Percentiles rank a stretch among this genome's conserved stretches.
phyloP scores from a whole-genome alignment of 2,329 filamentous ascomycete species.

The Paraphaeosphaeria minitans region DNA sequence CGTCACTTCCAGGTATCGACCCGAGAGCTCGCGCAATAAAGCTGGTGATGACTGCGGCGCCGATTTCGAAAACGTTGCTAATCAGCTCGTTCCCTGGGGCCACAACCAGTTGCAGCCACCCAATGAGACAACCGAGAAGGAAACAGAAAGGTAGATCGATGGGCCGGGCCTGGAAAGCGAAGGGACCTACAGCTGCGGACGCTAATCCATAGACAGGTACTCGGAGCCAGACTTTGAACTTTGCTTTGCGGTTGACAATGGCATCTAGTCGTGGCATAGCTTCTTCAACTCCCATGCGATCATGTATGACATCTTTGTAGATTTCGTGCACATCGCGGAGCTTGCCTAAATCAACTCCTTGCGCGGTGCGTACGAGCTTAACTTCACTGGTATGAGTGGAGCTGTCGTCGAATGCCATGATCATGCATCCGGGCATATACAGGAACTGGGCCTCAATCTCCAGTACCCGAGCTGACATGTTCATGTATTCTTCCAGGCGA shows the following conservation, averaged over 20 bases:
- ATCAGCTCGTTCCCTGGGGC: constrained; percentile 76
- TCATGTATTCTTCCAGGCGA: constrained; percentile 88
- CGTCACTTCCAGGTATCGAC: constrained; percentile 48
- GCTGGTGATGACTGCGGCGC: constrained; percentile 55
- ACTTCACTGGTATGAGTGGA: constrained; percentile 79
- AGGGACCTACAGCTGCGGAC: constrained; percentile 76
- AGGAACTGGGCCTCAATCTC: constrained; percentile 89
- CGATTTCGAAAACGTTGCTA: constrained; percentile 58
- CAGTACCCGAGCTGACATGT: constrained; percentile 84
- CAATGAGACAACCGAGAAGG: constrained; percentile 74
- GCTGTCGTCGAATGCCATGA: constrained; percentile 83
- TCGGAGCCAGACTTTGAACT: constrained; percentile 54
- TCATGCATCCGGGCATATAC: constrained; percentile 92
- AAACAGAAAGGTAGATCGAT: constrained; percentile 82
- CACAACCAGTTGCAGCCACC: constrained; percentile 73
- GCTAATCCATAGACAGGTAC: constrained; percentile 77
- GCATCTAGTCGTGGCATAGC: constrained; percentile 67
- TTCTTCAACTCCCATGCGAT: constrained; percentile 73
- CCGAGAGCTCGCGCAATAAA: constrained; percentile 57
- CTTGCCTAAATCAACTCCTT: constrained; percentile 75
- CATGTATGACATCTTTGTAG: constrained; percentile 83
- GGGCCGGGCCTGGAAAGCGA: constrained; percentile 76
- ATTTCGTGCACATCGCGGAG: constrained; percentile 76
- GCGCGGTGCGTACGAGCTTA: constrained; percentile 70
- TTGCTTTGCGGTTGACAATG: constrained; percentile 63